These are phyloP conservation scores for Gaultheria prostrata DNA, from an alignment of 148 eudicot species.

Conservation along the genomic window DNA sequence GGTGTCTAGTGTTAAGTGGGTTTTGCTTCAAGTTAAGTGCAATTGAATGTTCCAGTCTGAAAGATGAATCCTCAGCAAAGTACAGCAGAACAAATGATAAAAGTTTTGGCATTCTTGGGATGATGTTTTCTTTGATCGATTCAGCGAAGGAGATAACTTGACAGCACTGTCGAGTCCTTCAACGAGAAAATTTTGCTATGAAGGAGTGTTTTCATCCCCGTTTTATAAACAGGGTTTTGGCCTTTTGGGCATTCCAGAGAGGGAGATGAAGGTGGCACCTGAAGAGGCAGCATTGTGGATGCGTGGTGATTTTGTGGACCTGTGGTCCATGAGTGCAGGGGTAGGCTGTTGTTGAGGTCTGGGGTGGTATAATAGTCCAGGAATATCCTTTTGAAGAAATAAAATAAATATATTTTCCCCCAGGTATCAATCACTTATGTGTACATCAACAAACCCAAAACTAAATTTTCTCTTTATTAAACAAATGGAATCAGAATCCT, in stretches of 20 bases:
- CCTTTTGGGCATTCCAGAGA: not conserved
- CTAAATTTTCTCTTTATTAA: not conserved
- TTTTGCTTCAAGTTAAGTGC: not conserved
- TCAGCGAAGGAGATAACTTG: not conserved
- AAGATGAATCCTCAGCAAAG: not conserved
- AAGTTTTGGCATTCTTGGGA: not conserved
- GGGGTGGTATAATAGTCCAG: not conserved
- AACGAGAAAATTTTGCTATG: not conserved
- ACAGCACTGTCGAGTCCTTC: not conserved
- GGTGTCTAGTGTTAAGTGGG: too few species aligned
- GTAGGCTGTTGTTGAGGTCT: not conserved
- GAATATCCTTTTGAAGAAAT: not conserved
- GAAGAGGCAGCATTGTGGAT: not conserved
- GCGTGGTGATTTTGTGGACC: not conserved
- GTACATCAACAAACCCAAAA: not conserved
- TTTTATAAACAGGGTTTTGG: not conserved
- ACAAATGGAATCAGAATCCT: not conserved
- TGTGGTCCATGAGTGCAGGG: not conserved
- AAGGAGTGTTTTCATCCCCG: not conserved
- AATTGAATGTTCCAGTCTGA: not conserved
- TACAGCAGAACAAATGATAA: not conserved
- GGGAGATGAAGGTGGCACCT: not conserved
- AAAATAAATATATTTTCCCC: not conserved
- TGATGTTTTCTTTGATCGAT: not conserved
- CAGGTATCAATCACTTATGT: not conserved